Evolutionary conservation across 2,329 filamentous ascomycete genomes (phyloP).

Genomic region (Diplodia seriata): DNA sequence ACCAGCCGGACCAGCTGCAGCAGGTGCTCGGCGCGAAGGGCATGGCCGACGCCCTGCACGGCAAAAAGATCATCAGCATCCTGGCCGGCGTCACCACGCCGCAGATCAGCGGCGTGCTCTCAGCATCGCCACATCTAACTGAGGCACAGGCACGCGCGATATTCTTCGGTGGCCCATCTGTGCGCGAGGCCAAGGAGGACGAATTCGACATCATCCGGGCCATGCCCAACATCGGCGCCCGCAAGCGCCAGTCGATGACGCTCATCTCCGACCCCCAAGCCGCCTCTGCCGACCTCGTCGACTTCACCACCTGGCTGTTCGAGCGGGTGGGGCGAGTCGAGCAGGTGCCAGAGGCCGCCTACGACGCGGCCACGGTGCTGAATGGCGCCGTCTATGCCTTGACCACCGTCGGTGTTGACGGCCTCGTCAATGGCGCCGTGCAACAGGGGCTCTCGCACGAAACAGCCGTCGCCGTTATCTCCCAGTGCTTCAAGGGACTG

Average conservation of each 20-base stretch:
- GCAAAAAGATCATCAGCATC: neutral
- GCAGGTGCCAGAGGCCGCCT: neutral
- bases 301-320: neutral
- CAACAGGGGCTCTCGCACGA: too few relatives aligned
- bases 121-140: too few relatives aligned
- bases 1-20: neutral
- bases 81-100: neutral
- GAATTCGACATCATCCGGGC: neutral
- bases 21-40: neutral
- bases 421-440: too few relatives aligned
- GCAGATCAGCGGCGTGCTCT: neutral
- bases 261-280: neutral
- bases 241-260: neutral
- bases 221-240: neutral
- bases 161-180: too few relatives aligned
- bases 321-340: neutral
- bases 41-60: neutral
- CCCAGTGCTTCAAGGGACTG: too few relatives aligned
- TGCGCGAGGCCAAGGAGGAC: neutral
- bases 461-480: too few relatives aligned
- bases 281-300: neutral
- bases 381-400: neutral
- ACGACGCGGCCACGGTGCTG: neutral
- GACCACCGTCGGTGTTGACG: too few relatives aligned
- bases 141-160: too few relatives aligned